Conservation (phyloP, 202 grass and related monocot species). For the Eragrostis tef region DNA sequence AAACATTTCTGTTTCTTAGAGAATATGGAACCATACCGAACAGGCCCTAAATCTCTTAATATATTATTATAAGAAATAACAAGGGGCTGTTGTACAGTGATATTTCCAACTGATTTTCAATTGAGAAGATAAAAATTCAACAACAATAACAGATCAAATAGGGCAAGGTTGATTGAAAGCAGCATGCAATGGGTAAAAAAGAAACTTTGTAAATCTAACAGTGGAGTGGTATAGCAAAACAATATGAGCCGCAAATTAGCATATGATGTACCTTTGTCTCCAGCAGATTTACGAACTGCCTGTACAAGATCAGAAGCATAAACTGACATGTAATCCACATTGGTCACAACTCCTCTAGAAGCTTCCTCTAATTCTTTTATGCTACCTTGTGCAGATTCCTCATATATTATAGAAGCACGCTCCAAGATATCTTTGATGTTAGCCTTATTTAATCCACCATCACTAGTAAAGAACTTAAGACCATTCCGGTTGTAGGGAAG, state of each 20-base stretch:
- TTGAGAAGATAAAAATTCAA: not conserved
- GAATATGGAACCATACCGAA: too few relatives aligned
- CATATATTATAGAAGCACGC: slow-evolving; percentile 62
- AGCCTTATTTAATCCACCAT: slow-evolving; percentile 85
- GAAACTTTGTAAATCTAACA: not conserved
- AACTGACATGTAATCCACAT: slow-evolving; percentile 89
- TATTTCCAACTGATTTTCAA: not conserved
- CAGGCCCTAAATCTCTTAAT: not conserved
- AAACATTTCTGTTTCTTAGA: too few relatives aligned
- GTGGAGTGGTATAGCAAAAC: not conserved
- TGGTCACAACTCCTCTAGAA: slow-evolving; percentile 53
- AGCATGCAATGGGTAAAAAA: not conserved
- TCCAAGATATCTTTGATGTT: slow-evolving; percentile 91
- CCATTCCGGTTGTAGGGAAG: slow-evolving; percentile 98
- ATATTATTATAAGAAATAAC: not conserved
- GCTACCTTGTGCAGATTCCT: slow-evolving; percentile 54
- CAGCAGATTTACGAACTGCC: slow-evolving; percentile 86
- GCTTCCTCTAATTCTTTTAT: slow-evolving; percentile 50
- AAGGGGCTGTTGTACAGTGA: not conserved
- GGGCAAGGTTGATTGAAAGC: too few relatives aligned
- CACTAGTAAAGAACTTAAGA: slow-evolving; percentile 95
- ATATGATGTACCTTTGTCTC: slow-evolving; percentile 64
- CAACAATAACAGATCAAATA: slow-evolving; percentile 4
- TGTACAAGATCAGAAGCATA: slow-evolving; percentile 85
- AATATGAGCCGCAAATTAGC: slow-evolving; percentile 12